These are phyloP conservation scores for Fusarium brachygibbosum DNA, from an alignment of 2,329 filamentous ascomycete species.

Conservation along the genomic window DNA sequence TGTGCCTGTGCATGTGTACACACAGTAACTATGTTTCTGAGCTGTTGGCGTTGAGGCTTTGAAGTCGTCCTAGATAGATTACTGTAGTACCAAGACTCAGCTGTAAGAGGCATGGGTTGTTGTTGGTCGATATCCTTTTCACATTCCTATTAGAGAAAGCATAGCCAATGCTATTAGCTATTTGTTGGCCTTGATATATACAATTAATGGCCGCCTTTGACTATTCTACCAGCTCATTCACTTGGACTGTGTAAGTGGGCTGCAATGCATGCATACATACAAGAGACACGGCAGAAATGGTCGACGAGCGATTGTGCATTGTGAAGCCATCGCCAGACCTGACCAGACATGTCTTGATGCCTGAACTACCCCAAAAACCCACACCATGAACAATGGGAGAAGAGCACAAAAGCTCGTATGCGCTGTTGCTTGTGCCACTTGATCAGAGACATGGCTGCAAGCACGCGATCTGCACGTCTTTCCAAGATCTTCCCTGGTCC, in stretches of 20 bases:
- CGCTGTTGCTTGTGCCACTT: conserved; percentile 44
- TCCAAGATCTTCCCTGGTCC: conserved; percentile 44
- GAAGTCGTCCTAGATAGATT: conserved; percentile 8
- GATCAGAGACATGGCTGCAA: conserved; percentile 52
- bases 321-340: conserved; percentile 22
- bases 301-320: conserved; percentile 15
- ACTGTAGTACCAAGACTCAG: conserved; percentile 1
- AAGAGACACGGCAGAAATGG: conserved; percentile 18
- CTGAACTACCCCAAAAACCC: conserved; percentile 36
- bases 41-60: conserved; percentile 22
- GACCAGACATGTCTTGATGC: conserved; percentile 41
- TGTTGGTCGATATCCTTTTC: background rate
- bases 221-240: background rate
- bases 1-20: conserved; percentile 25
- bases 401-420: conserved; percentile 43
- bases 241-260: background rate
- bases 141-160: background rate
- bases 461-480: conserved; percentile 49
- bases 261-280: background rate
- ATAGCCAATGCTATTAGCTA: background rate
- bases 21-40: conserved; percentile 5
- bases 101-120: background rate
- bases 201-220: background rate
- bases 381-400: conserved; percentile 13
- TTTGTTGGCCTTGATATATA: too few relatives aligned